Evolutionary conservation across 768 basidiomycete genomes (phyloP).

Genomic region (Leccinum imitatum): DNA sequence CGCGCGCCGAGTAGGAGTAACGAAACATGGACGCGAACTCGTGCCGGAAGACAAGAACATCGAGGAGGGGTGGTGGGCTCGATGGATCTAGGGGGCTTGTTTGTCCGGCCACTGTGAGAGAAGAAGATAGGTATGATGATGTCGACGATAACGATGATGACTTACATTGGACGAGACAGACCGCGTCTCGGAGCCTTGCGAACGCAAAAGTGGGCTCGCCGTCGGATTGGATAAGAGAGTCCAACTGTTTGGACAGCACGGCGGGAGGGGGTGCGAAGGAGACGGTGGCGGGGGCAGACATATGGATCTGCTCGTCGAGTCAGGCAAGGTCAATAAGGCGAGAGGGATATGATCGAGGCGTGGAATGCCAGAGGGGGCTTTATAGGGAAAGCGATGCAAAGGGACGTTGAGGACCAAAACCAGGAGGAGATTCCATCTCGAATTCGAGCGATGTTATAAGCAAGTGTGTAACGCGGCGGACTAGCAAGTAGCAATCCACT

Average conservation of each 20-base stretch:
- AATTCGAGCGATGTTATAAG: background rate
- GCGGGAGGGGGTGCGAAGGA: constrained; percentile 25
- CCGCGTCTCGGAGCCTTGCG: constrained; percentile 24
- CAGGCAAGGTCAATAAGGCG: background rate
- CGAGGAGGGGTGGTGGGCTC: constrained; percentile 17
- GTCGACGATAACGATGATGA: background rate
- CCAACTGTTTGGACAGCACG: constrained; percentile 14
- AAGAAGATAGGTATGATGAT: background rate
- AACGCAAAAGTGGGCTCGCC: constrained; percentile 37
- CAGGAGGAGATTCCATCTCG: background rate
- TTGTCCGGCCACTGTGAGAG: constrained; percentile 16
- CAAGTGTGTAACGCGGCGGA: background rate
- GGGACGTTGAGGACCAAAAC: background rate
- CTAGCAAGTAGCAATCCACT: background rate
- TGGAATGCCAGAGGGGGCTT: background rate
- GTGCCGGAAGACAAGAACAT: constrained; percentile 38
- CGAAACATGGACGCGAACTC: constrained; percentile 68
- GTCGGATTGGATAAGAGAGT: background rate
- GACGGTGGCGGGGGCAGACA: constrained; percentile 15
- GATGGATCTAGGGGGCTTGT: constrained; percentile 14
- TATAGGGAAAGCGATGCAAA: background rate
- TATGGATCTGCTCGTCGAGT: background rate
- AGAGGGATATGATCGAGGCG: background rate
- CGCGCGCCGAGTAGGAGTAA: constrained; percentile 47
- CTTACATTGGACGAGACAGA: constrained; percentile 34